phyloP scores from a whole-genome alignment of 139 green algal genomes.

The Diplosphaera chodatii region DNA sequence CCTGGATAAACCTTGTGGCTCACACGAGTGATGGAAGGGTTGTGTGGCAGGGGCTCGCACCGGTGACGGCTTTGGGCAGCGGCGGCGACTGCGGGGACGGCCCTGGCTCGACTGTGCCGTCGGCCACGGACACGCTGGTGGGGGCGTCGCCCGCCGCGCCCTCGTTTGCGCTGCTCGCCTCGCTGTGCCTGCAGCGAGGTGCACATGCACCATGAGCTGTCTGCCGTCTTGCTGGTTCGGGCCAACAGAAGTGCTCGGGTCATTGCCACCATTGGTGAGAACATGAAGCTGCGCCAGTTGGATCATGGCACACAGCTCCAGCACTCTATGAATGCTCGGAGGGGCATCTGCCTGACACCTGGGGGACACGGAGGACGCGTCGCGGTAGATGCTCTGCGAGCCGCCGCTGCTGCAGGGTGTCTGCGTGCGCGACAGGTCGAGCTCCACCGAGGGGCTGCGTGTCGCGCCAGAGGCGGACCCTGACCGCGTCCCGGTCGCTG shows the following conservation, averaged over 20 bases:
- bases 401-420: background rate
- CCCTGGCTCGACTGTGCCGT: background rate
- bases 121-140: background rate
- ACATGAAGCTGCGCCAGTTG: no score
- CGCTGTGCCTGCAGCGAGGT: constrained; percentile 1
- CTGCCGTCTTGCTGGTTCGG: no score
- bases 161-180: constrained; percentile 4
- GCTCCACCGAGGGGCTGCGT: background rate
- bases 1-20: no score
- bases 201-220: no score
- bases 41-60: no score
- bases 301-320: no score
- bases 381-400: background rate
- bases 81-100: background rate
- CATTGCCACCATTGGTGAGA: no score
- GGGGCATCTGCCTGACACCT: background rate
- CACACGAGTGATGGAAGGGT: no score
- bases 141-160: background rate
- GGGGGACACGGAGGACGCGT: background rate
- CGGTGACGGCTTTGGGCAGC: constrained; percentile 7
- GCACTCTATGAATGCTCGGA: no score
- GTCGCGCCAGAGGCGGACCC: no score
- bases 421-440: background rate
- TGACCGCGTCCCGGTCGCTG: no score
- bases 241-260: no score